These are phyloP conservation scores for Austroboletus niveus DNA, from an alignment of 1,284 basidiomycete genomes.

Conservation along the genomic window DNA sequence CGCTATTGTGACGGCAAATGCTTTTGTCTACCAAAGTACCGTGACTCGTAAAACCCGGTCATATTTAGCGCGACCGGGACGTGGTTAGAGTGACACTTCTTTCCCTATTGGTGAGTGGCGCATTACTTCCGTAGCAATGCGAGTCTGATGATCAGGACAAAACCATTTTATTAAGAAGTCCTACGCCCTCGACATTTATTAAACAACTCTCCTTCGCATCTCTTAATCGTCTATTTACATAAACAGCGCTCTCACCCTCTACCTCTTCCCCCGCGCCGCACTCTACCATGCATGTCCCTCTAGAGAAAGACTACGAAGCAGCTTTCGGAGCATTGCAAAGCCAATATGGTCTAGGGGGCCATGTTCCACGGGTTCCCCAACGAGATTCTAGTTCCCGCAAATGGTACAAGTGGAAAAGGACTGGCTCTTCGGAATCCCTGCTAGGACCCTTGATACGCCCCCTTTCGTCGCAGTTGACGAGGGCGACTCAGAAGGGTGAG, in stretches of 20 bases:
- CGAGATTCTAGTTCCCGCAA: slow-evolving; percentile 1
- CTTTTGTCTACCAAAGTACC: too few species aligned
- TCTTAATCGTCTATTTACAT: background rate
- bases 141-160: background rate
- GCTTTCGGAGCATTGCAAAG: slow-evolving; percentile 24
- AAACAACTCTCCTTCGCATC: background rate
- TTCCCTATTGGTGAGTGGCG: too few species aligned
- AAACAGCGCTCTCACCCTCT: background rate
- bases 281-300: background rate
- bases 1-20: too few species aligned
- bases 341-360: slow-evolving; percentile 28
- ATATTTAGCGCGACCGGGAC: too few species aligned
- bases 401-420: slow-evolving; percentile 20
- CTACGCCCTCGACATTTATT: background rate
- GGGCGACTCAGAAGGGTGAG: background rate
- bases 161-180: background rate
- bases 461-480: background rate
- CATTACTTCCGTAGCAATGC: background rate
- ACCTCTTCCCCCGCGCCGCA: background rate
- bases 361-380: slow-evolving; percentile 1
- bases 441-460: background rate
- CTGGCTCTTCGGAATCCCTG: slow-evolving; percentile 14
- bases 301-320: slow-evolving; percentile 25
- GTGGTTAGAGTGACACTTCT: too few species aligned
- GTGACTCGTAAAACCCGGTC: too few species aligned